Evolutionary conservation across 2,329 filamentous ascomycete genomes (phyloP).

Genomic region (Ophiostoma angusticollis): DNA sequence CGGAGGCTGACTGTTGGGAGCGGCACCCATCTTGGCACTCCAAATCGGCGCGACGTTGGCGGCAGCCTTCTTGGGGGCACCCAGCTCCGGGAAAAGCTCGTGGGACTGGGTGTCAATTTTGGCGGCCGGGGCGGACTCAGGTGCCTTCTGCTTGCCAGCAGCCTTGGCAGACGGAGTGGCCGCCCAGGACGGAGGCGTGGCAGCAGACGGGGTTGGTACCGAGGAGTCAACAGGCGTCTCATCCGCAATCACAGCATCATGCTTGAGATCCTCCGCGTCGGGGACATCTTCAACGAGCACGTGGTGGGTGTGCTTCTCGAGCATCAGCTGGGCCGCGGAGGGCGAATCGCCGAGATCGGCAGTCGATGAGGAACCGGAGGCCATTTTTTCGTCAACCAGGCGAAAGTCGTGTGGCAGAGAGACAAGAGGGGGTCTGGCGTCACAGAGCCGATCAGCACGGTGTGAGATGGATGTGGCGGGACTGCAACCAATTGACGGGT

Average conservation of each 20-base stretch:
- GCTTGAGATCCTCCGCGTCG: constrained; percentile 61
- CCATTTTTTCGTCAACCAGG: constrained; percentile 13
- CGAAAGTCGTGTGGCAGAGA: constrained; percentile 4
- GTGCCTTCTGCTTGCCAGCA: constrained; percentile 54
- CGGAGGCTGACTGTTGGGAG: constrained; percentile 26
- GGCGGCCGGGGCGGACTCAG: constrained; percentile 28
- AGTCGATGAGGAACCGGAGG: constrained; percentile 18
- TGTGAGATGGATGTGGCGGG: background rate
- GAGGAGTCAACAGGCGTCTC: constrained; percentile 30
- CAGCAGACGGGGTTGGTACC: constrained; percentile 30
- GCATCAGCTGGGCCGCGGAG: constrained; percentile 48
- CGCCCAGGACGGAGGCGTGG: constrained; percentile 33
- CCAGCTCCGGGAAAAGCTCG: constrained; percentile 88
- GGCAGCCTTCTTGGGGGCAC: constrained; percentile 52
- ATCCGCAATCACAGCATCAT: constrained; percentile 28
- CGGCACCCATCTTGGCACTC: constrained; percentile 51
- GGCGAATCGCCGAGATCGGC: constrained; percentile 29
- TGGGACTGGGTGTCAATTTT: constrained; percentile 73
- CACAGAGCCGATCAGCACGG: background rate
- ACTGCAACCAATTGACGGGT: background rate
- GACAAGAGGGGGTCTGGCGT: constrained; percentile 1
- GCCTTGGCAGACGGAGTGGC: constrained; percentile 47
- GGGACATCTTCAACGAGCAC: constrained; percentile 67
- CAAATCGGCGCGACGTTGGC: constrained; percentile 59
- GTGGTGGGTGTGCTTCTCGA: constrained; percentile 50